Conservation (phyloP, 345 rosid species). For the Brassica incana region DNA sequence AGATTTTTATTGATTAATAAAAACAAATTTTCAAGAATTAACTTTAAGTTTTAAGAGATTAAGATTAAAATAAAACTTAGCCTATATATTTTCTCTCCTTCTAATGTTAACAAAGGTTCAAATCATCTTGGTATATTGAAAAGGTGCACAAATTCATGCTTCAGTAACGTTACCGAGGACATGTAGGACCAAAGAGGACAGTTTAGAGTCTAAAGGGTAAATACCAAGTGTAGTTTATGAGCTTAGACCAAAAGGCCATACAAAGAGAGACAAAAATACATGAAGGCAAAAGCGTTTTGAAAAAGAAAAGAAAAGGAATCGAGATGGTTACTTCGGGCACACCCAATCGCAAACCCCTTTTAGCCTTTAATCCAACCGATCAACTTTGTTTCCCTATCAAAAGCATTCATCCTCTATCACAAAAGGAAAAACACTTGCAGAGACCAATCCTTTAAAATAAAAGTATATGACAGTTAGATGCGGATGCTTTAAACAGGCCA, state of each 20-base stretch:
- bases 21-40: neutral
- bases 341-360: constrained; percentile 13
- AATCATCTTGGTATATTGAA: neutral
- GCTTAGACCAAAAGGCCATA: neutral
- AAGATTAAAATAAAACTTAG: neutral
- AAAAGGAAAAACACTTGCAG: constrained; percentile 13
- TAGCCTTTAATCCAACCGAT: neutral
- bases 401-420: constrained; percentile 5
- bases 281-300: constrained; percentile 1
- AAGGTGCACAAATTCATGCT: neutral
- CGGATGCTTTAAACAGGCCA: constrained; percentile 1
- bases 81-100: neutral
- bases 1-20: neutral
- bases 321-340: constrained; percentile 22
- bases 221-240: constrained; percentile 15
- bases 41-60: neutral
- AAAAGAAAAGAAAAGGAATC: constrained; percentile 15
- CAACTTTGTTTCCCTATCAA: constrained; percentile 15
- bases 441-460: constrained; percentile 3
- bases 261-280: neutral
- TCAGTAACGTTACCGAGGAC: constrained; percentile 6
- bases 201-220: constrained; percentile 19
- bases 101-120: neutral
- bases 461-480: constrained; percentile 28
- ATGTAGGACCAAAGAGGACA: constrained; percentile 31